Percentiles rank a stretch among this genome's conserved stretches.
phyloP scores from a whole-genome alignment of 2,329 filamentous ascomycete species.

The Macrophomina phaseolina region DNA sequence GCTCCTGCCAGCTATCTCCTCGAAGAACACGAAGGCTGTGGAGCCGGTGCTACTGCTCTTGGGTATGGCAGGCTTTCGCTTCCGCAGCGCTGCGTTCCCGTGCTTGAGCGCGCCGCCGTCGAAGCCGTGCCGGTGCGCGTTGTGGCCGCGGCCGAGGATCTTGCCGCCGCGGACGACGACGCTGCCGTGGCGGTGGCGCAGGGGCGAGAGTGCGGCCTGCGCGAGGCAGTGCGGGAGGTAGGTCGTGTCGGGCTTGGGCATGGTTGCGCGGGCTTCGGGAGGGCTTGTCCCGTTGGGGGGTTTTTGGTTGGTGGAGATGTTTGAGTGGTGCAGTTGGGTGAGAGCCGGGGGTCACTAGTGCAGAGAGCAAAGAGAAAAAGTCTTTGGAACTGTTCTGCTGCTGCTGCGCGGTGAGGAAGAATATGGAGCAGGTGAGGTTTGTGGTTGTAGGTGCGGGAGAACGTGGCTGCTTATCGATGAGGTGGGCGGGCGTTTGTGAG shows the following conservation, averaged over 20 bases:
- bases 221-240: constrained; percentile 59
- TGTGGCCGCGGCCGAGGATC: constrained; percentile 59
- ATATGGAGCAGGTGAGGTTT: too few relatives aligned
- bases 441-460: too few relatives aligned
- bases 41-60: constrained; percentile 29
- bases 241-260: constrained; percentile 54
- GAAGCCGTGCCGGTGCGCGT: constrained; percentile 57
- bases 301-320: not conserved
- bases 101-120: constrained; percentile 57
- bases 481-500: not conserved
- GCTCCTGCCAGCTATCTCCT: constrained; percentile 33
- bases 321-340: too few relatives aligned
- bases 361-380: too few relatives aligned
- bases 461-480: not conserved
- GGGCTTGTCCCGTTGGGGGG: not conserved
- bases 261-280: constrained; percentile 27
- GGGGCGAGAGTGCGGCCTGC: constrained; percentile 57
- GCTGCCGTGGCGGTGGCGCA: constrained; percentile 55
- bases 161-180: constrained; percentile 61
- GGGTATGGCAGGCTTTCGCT: constrained; percentile 42
- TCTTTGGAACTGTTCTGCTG: too few relatives aligned
- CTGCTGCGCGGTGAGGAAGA: not conserved
- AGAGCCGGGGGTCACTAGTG: too few relatives aligned
- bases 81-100: constrained; percentile 45
- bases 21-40: constrained; percentile 40